phyloP scores from a whole-genome alignment of 169 alveolate genomes.

The Plasmodium reichenowi region DNA sequence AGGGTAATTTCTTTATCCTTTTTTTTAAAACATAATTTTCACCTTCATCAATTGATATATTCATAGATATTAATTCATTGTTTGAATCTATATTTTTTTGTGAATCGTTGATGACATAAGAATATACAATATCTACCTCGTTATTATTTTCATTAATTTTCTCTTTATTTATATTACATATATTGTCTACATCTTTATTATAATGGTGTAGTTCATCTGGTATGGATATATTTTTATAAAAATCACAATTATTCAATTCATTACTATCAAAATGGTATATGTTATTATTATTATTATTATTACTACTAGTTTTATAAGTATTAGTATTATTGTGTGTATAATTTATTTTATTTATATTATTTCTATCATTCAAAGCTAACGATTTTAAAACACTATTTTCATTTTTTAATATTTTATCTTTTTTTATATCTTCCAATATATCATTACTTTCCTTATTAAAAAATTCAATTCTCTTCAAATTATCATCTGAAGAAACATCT shows the following conservation, averaged over 20 bases:
- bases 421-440: neutral
- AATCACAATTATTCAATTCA: no score
- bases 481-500: neutral
- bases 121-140: conserved; percentile 40
- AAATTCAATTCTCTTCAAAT: conserved; percentile 19
- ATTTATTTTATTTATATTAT: conserved; percentile 15
- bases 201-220: neutral
- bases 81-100: conserved; percentile 41
- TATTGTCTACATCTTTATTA: conserved; percentile 11
- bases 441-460: conserved; percentile 19
- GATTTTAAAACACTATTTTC: no score
- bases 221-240: no score
- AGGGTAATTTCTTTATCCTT: conserved; percentile 62
- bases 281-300: no score
- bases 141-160: conserved; percentile 1
- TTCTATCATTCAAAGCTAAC: no score
- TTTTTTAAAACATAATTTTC: conserved; percentile 36
- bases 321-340: neutral
- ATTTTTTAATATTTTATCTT: neutral
- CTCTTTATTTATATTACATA: conserved; percentile 14
- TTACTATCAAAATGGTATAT: no score
- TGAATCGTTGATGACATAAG: conserved; percentile 46
- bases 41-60: conserved; percentile 31
- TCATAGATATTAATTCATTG: conserved; percentile 50
- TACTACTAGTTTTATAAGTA: no score